Base-by-base conservation (phyloP, 805 yeast species). In the Pichia heedii region DNA sequence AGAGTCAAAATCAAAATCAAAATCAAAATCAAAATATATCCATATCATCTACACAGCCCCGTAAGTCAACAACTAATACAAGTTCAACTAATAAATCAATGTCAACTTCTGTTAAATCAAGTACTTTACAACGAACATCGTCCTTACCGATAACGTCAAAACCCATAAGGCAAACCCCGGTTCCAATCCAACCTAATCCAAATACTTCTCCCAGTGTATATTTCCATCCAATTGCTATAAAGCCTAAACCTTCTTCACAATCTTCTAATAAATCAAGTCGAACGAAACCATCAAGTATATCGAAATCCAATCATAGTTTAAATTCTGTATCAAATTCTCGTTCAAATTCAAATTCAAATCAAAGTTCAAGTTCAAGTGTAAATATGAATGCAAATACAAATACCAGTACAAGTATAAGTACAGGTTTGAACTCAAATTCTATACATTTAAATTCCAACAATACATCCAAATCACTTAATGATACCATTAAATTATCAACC, bases 151-250 rank as follows among this genome's bases (percentile, higher is more conserved):
- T 21, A n/a, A 15, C 38, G 12, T 35, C 20, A 26, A 33, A n/a
- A 22, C 37, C 34, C 2, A 16, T 16, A 6, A 24, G 24, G 20
- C 22, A 16, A 9, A 18, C 30, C 11, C 43, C 22, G 8, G 41
- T 42, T 2, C 41, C 36, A 16, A 39, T 40, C 13, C 36, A 36
- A 22, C 43, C 45, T 5, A 42, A 37, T 37, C 45, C 47, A 15
- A 35, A 37, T 22, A 34, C 47, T 9, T 18, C 16, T 3, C 39
- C 50, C 12, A 37, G 37, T 21, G 22, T 39, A 8, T 49, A 50
- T 24, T 53, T 51, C 7, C 61, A 58, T 30, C 62, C 62, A 1
- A 58, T 58, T 20, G 63, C 63, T 1, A 59, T 59, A 21, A 56
- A 54, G 32, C 62, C 63, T 9, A 58, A 50, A 42, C 59, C 63